These are phyloP conservation scores for Talaromyces proteolyticus DNA, from an alignment of 495 filamentous ascomycete genomes.

Conservation along the genomic window DNA sequence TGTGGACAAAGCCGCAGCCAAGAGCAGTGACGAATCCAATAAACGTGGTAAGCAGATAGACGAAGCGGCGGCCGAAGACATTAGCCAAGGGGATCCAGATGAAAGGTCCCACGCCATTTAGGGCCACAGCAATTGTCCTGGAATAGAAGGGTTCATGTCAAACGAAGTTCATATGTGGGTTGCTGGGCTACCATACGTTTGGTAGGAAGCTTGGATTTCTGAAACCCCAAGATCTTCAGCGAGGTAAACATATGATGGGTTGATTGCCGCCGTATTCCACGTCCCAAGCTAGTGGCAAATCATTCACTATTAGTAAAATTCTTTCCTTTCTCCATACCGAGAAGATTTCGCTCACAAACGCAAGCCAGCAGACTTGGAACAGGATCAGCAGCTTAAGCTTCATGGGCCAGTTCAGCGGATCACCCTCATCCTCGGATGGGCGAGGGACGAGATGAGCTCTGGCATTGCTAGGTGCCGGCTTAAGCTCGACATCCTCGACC, in stretches of 20 bases:
- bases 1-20: not conserved
- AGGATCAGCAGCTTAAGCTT: not conserved
- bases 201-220: not conserved
- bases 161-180: not conserved
- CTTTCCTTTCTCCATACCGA: not conserved
- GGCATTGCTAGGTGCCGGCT: not conserved
- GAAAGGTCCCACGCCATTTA: not conserved
- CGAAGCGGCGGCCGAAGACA: constrained; percentile 27
- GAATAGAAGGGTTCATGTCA: not conserved
- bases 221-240: not conserved
- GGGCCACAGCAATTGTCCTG: not conserved
- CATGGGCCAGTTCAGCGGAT: not conserved
- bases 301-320: not conserved
- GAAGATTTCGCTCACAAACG: not conserved
- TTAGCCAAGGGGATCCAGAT: constrained; percentile 23
- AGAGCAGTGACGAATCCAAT: constrained; percentile 1
- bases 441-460: not conserved
- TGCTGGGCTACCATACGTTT: not conserved
- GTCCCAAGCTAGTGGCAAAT: not conserved
- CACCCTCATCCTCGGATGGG: not conserved
- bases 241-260: not conserved
- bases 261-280: not conserved
- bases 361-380: not conserved
- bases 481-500: not conserved
- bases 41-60: constrained; percentile 16